Percentiles rank a stretch among this genome's conserved stretches.
These are phyloP conservation scores for Colletotrichum cuscutae DNA, from an alignment of 2,329 filamentous ascomycete species.

Conservation along the genomic window DNA sequence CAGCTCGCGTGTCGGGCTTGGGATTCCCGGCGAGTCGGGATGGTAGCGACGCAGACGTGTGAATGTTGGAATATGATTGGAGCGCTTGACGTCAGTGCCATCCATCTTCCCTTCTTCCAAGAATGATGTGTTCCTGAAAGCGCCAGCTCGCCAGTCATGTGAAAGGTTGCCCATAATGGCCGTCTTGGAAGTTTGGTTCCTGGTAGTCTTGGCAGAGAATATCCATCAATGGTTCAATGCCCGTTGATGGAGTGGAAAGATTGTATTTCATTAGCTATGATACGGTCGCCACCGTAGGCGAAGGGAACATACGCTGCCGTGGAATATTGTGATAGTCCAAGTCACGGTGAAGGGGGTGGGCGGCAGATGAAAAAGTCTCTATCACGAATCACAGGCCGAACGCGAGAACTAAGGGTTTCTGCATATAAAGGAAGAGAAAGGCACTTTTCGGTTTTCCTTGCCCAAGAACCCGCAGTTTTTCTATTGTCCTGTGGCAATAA, in stretches of 20 bases:
- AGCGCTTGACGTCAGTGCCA: not conserved
- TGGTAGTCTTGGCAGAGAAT: not conserved
- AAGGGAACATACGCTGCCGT: not conserved
- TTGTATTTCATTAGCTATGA: not conserved
- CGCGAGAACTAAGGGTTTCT: no score
- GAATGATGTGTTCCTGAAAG: not conserved
- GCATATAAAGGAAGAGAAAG: no score
- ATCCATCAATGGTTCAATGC: not conserved
- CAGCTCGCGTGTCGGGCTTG: not conserved
- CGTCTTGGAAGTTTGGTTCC: not conserved
- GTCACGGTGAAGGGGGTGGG: no score
- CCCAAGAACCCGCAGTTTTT: no score
- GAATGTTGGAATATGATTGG: not conserved
- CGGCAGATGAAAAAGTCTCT: no score
- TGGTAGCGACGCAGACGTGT: not conserved
- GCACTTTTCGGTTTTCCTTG: no score
- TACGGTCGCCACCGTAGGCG: slow-evolving; percentile 1
- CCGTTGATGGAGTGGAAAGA: not conserved
- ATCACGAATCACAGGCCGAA: no score
- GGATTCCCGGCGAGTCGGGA: slow-evolving; percentile 2
- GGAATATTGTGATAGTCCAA: no score
- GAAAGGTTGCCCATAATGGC: not conserved
- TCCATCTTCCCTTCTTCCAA: not conserved
- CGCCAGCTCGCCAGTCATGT: not conserved
- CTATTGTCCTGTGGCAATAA: no score